Percentiles rank a stretch among this genome's conserved stretches.
Evolutionary conservation across 2,329 filamentous ascomycete genomes (phyloP).

Genomic region (Pyricularia sp.): DNA sequence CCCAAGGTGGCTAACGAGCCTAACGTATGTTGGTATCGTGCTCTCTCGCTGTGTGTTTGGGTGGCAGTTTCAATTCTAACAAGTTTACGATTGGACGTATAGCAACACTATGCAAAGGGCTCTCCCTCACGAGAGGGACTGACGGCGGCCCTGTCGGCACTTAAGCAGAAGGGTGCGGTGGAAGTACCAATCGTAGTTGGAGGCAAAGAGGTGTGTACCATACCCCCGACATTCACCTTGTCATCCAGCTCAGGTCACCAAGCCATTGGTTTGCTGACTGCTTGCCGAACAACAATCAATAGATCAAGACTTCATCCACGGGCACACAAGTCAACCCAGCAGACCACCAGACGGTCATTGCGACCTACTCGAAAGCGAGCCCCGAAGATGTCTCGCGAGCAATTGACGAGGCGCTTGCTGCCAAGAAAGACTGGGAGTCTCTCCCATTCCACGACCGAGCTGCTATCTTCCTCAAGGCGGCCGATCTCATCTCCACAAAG

Average conservation of each 20-base stretch:
- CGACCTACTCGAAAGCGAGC: conserved; percentile 74
- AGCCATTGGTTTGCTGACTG: background rate
- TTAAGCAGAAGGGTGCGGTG: conserved; percentile 57
- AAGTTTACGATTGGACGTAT: background rate
- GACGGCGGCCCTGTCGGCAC: conserved; percentile 54
- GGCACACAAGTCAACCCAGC: conserved; percentile 71
- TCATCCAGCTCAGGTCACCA: background rate
- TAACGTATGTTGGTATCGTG: conserved; percentile 52
- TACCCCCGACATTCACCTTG: background rate
- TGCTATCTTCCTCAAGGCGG: conserved; percentile 89
- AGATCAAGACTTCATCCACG: conserved; percentile 55
- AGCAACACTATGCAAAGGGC: conserved; percentile 84
- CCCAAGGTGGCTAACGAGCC: conserved; percentile 84
- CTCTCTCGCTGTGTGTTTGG: background rate
- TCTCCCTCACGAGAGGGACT: conserved; percentile 68
- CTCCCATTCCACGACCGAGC: conserved; percentile 84
- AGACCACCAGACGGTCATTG: conserved; percentile 62
- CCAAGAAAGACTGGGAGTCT: conserved; percentile 74
- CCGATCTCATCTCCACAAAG: conserved; percentile 78
- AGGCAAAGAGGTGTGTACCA: conserved; percentile 56
- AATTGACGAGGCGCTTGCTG: conserved; percentile 74
- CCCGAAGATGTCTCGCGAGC: conserved; percentile 62
- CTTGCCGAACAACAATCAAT: conserved; percentile 3
- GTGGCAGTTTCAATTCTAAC: background rate
- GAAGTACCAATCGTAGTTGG: conserved; percentile 74